Evolutionary conservation across 2,329 filamentous ascomycete species (phyloP).

Genomic region (Neonectria neomacrospora): DNA sequence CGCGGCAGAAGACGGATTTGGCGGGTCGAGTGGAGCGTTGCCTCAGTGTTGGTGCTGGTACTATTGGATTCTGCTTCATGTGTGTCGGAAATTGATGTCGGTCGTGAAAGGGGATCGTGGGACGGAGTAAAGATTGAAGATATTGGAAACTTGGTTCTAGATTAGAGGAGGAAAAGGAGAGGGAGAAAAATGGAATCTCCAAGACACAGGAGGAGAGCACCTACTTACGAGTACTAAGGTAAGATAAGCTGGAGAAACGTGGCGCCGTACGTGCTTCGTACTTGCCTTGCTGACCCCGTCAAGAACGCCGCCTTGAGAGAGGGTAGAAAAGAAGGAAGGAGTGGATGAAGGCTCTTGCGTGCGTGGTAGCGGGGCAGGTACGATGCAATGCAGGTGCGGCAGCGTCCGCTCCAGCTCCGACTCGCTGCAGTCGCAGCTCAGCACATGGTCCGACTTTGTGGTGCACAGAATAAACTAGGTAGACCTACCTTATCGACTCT

Average conservation of each 20-base stretch:
- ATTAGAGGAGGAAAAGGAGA: not conserved
- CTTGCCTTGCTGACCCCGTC: not conserved
- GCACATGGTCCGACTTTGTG: not conserved
- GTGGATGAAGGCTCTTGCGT: slow-evolving; percentile 10
- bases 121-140: not conserved
- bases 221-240: too few species aligned
- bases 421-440: not conserved
- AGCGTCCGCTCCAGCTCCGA: slow-evolving; percentile 5
- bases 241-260: not conserved
- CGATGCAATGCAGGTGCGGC: slow-evolving; percentile 18
- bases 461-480: not conserved
- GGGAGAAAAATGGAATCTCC: not conserved
- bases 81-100: slow-evolving; percentile 1
- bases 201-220: not conserved
- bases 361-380: slow-evolving; percentile 20
- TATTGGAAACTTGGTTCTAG: not conserved
- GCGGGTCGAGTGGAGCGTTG: slow-evolving; percentile 9
- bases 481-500: too few species aligned
- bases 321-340: slow-evolving; percentile 2
- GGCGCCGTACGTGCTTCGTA: not conserved
- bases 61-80: not conserved
- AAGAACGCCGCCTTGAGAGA: not conserved
- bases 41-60: slow-evolving; percentile 4
- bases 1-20: slow-evolving; percentile 1
- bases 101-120: not conserved